Percentiles rank a stretch among this genome's conserved stretches.
Evolutionary conservation across 1,284 basidiomycete species (phyloP).

Genomic region (Bjerkandera adusta): DNA sequence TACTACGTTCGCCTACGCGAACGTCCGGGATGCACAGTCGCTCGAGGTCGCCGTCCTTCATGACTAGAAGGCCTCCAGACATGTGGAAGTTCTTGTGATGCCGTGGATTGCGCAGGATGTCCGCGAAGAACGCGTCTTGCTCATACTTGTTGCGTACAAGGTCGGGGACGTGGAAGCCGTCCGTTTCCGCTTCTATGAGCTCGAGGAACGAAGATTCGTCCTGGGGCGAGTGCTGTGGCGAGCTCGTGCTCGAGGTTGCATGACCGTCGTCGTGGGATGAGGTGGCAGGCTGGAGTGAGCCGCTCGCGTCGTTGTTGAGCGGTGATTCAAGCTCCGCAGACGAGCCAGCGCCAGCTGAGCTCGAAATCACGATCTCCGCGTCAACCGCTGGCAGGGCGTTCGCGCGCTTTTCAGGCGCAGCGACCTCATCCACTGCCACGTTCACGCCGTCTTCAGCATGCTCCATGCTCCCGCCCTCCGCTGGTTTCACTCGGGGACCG

Average conservation of each 20-base stretch:
- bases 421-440: neutral
- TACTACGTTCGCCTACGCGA: constrained; percentile 14
- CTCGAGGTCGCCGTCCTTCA: constrained; percentile 4
- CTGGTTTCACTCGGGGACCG: constrained; percentile 6
- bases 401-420: neutral
- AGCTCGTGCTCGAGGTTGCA: neutral
- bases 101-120: constrained; percentile 13
- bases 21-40: constrained; percentile 28
- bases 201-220: neutral
- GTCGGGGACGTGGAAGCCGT: constrained; percentile 8
- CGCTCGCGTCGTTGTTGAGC: no score
- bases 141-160: constrained; percentile 8
- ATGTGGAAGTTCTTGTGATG: constrained; percentile 22
- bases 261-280: neutral
- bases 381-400: neutral
- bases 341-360: no score
- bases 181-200: neutral
- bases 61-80: constrained; percentile 19
- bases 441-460: neutral
- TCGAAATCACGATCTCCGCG: neutral
- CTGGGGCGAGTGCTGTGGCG: neutral
- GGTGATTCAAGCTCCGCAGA: no score
- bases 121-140: constrained; percentile 17
- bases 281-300: no score
- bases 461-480: constrained; percentile 5